Percentiles rank a stretch among this genome's conserved stretches.
Conservation (phyloP, 202 grass and related monocot genomes). For the Brachypodium distachyon region DNA sequence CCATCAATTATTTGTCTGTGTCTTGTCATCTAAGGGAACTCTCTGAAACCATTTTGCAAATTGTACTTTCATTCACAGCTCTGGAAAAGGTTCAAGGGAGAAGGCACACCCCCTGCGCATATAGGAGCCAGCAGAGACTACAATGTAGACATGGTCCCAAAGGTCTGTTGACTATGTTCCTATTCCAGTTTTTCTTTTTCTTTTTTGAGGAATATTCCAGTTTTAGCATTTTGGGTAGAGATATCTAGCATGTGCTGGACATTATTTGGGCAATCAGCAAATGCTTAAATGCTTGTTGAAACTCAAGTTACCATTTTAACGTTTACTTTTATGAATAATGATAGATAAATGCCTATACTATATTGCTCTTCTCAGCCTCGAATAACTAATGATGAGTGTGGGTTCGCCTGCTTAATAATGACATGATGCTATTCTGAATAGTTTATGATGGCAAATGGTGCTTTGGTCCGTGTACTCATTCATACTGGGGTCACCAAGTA, state of each 20-base stretch:
- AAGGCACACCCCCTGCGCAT: conserved; percentile 27
- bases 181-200: not conserved
- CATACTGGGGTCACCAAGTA: conserved; percentile 91
- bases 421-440: conserved; percentile 11
- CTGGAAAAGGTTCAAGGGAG: conserved; percentile 78
- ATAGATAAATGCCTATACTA: not conserved
- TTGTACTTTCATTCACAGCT: conserved; percentile 22
- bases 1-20: not conserved
- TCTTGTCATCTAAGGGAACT: not conserved
- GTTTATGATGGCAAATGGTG: conserved; percentile 99
- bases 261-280: not conserved
- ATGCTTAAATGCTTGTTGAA: not conserved
- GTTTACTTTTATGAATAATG: not conserved
- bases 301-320: not conserved
- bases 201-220: not conserved
- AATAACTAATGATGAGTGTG: not conserved
- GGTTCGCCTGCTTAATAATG: not conserved
- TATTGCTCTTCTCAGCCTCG: not conserved
- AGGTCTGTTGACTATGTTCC: conserved; percentile 4
- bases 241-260: not conserved
- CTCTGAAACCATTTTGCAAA: not conserved
- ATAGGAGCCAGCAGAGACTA: conserved; percentile 10
- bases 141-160: conserved; percentile 3
- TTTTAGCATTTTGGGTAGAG: not conserved
- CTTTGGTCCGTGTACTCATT: conserved; percentile 75